Conservation (phyloP, 805 yeast genomes). For the Candida mattraensis region DNA sequence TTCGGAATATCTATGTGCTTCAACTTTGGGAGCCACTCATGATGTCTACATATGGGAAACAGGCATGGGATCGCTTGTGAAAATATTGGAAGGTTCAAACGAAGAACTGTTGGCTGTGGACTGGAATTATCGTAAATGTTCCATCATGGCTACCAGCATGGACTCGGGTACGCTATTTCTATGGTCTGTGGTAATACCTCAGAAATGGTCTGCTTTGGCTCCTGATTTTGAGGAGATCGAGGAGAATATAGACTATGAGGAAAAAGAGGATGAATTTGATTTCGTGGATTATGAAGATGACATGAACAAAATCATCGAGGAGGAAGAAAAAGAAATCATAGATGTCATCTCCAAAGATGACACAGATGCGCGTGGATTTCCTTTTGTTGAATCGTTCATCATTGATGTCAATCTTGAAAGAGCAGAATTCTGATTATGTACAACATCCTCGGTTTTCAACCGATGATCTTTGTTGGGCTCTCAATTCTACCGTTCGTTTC, state of each 20-base stretch:
- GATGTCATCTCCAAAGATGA: conserved; percentile 67
- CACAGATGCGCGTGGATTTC: conserved; percentile 73
- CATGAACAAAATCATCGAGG: conserved; percentile 58
- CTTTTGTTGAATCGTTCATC: conserved; percentile 53
- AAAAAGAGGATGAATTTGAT: conserved; percentile 90
- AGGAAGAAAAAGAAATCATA: conserved; percentile 58
- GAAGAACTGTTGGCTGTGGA: conserved; percentile 85
- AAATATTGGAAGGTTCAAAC: conserved; percentile 86
- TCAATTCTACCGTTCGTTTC: conserved; percentile 3
- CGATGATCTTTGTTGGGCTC: background rate
- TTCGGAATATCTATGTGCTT: conserved; percentile 84
- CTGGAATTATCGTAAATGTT: conserved; percentile 78
- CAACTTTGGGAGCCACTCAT: conserved; percentile 85
- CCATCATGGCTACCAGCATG: conserved; percentile 78
- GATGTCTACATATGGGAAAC: conserved; percentile 95
- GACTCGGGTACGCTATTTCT: conserved; percentile 80
- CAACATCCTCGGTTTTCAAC: conserved; percentile 1
- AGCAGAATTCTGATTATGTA: background rate
- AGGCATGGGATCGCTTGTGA: conserved; percentile 78
- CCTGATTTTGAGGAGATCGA: conserved; percentile 96
- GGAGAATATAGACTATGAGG: conserved; percentile 85
- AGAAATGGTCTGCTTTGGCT: conserved; percentile 94
- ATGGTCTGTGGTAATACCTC: conserved; percentile 83
- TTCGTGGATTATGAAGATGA: conserved; percentile 66
- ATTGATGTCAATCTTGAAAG: conserved; percentile 38